Evolutionary conservation across 495 filamentous ascomycete genomes (phyloP).

Genomic region (Choiromyces venosus): DNA sequence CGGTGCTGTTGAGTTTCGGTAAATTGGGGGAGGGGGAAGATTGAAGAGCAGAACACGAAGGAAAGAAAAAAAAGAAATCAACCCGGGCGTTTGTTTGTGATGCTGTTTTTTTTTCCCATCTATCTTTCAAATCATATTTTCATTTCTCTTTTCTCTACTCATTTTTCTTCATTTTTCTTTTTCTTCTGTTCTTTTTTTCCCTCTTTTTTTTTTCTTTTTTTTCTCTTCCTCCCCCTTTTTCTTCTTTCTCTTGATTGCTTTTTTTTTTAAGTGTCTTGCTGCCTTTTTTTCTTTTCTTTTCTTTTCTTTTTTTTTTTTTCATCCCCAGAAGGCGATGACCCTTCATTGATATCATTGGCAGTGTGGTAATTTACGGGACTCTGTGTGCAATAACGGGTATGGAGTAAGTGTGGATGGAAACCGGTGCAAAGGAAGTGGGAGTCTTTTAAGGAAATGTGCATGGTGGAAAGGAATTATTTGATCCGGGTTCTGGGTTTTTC

Average conservation of each 20-base stretch:
- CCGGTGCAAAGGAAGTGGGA: neutral
- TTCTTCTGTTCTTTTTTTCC: slow-evolving; percentile 9
- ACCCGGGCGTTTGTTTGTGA: slow-evolving; percentile 12
- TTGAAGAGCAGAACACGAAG: slow-evolving; percentile 4
- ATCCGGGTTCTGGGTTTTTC: neutral
- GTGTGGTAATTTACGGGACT: neutral
- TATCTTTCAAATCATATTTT: slow-evolving; percentile 23
- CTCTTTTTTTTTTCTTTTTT: slow-evolving; percentile 9
- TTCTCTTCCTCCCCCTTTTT: neutral
- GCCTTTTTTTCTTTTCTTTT: slow-evolving; percentile 4
- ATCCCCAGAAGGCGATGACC: neutral
- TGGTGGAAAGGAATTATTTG: neutral
- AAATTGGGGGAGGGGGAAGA: slow-evolving; percentile 42
- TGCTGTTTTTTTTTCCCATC: slow-evolving; percentile 17
- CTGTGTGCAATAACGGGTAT: neutral
- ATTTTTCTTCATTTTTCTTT: slow-evolving; percentile 21
- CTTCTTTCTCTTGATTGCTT: slow-evolving; percentile 13
- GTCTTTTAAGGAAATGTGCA: neutral
- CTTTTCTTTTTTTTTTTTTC: slow-evolving; percentile 12
- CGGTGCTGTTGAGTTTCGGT: slow-evolving; percentile 90
- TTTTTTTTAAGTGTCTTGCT: slow-evolving; percentile 1
- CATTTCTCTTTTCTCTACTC: slow-evolving; percentile 15
- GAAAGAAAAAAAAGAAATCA: slow-evolving; percentile 10
- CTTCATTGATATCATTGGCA: neutral
- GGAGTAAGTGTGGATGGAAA: neutral